These are phyloP conservation scores for Linaria vulgaris DNA, from an alignment of 257 asterid species.

Conservation along the genomic window DNA sequence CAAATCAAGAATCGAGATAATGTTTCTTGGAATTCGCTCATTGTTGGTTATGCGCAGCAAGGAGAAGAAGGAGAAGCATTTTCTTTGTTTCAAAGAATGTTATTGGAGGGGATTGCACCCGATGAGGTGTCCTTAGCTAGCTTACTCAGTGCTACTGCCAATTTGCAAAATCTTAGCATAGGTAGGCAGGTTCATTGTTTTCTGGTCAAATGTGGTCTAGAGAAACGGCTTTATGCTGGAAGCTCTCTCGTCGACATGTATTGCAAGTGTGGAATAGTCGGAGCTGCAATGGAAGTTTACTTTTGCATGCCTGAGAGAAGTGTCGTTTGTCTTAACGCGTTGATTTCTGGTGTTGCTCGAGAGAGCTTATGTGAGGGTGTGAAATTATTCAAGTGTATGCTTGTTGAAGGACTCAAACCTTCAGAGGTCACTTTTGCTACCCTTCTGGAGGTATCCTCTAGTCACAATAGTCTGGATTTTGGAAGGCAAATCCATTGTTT, in stretches of 20 bases:
- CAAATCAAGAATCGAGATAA: slow-evolving; percentile 54
- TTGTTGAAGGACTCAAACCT: slow-evolving; percentile 58
- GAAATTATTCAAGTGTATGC: slow-evolving; percentile 47
- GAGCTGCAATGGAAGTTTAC: slow-evolving; percentile 57
- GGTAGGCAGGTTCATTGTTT: slow-evolving; percentile 76
- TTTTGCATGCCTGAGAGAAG: slow-evolving; percentile 58
- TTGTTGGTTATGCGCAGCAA: slow-evolving; percentile 80
- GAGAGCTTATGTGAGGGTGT: slow-evolving; percentile 42
- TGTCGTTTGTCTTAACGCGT: slow-evolving; percentile 66
- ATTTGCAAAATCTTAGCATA: slow-evolving; percentile 46
- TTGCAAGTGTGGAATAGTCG: slow-evolving; percentile 68
- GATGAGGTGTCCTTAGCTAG: slow-evolving; percentile 92
- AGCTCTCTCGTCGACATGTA: slow-evolving; percentile 92
- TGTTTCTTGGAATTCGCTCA: slow-evolving; percentile 87
- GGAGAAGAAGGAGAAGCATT: slow-evolving; percentile 69
- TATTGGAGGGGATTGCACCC: slow-evolving; percentile 49
- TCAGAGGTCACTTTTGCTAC: slow-evolving; percentile 89
- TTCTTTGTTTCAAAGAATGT: slow-evolving; percentile 59
- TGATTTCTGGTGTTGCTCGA: slow-evolving; percentile 72
- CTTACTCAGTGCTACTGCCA: slow-evolving; percentile 69
- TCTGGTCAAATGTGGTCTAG: slow-evolving; percentile 68
- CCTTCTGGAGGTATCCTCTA: slow-evolving; percentile 61
- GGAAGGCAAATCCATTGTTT: slow-evolving; percentile 76
- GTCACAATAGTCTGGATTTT: slow-evolving; percentile 31
- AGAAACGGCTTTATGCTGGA: slow-evolving; percentile 63